phyloP scores from a whole-genome alignment of 352 stramenopile species.

The Chrysophaeum taylorii region DNA sequence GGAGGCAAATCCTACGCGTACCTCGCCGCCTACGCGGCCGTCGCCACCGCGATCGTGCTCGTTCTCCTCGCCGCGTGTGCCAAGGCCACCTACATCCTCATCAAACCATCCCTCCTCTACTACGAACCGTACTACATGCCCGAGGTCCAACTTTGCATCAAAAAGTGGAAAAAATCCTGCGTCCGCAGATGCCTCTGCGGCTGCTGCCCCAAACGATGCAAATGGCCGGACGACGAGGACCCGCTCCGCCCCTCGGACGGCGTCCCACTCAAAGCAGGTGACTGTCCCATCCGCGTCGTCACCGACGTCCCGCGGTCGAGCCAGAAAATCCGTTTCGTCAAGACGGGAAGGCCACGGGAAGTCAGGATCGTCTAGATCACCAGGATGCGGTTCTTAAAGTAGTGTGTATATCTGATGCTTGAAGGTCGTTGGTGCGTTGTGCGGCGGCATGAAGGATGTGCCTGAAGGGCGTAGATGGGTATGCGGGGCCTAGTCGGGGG shows the following conservation, averaged over 20 bases:
- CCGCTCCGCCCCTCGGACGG: background rate
- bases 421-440: too few species aligned
- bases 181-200: background rate
- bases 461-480: too few species aligned
- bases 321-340: background rate
- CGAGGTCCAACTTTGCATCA: background rate
- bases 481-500: too few species aligned
- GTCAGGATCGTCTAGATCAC: too few species aligned
- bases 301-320: background rate
- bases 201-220: background rate
- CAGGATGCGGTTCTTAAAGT: too few species aligned
- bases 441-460: too few species aligned
- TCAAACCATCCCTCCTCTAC: background rate
- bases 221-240: background rate
- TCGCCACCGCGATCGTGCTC: background rate
- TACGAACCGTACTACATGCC: conserved; percentile 3
- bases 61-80: background rate
- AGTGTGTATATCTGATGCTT: too few species aligned
- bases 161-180: background rate
- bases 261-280: background rate
- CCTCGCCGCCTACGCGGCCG: too few species aligned
- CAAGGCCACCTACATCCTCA: background rate
- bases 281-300: background rate
- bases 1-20: too few species aligned
- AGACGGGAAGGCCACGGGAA: background rate